Conservation (phyloP, 1,284 basidiomycete species). For the Fomitopsis pinicola region DNA sequence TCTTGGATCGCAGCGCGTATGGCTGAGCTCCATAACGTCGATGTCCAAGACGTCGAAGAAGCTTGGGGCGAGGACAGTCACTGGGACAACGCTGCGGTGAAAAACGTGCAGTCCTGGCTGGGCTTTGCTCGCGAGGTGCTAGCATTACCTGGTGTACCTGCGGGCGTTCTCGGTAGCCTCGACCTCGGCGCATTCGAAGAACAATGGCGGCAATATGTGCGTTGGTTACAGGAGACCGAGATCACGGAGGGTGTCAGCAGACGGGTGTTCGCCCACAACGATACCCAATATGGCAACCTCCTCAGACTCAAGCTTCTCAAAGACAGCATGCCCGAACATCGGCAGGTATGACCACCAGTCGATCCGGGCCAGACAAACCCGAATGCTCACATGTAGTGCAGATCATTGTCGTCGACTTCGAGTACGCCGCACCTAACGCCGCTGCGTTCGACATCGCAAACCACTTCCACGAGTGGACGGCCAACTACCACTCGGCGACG, state of each 20-base stretch:
- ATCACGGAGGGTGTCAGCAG: conserved; percentile 48
- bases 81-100: conserved; percentile 52
- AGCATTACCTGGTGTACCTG: conserved; percentile 43
- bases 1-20: conserved; percentile 86
- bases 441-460: conserved; percentile 93
- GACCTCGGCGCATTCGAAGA: conserved; percentile 60
- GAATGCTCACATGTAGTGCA: conserved; percentile 27
- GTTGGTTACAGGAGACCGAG: conserved; percentile 64
- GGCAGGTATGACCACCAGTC: conserved; percentile 45
- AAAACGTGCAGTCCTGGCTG: conserved; percentile 65
- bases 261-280: conserved; percentile 85
- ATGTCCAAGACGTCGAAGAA: conserved; percentile 64
- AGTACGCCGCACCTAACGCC: conserved; percentile 88
- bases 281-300: conserved; percentile 93
- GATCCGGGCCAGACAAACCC: neutral
- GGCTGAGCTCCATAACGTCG: conserved; percentile 91
- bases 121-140: conserved; percentile 60
- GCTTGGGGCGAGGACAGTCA: conserved; percentile 27
- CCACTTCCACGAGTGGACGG: conserved; percentile 95
- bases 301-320: conserved; percentile 61
- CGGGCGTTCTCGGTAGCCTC: conserved; percentile 41
- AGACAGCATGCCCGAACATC: conserved; percentile 55
- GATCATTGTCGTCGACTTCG: conserved; percentile 95
- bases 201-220: conserved; percentile 66
- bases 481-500: conserved; percentile 75